Evolutionary conservation across 129 eudicot species (phyloP), one percentile per base, ranked within the genome.

Genomic region (Kitagawia praeruptora): DNA sequence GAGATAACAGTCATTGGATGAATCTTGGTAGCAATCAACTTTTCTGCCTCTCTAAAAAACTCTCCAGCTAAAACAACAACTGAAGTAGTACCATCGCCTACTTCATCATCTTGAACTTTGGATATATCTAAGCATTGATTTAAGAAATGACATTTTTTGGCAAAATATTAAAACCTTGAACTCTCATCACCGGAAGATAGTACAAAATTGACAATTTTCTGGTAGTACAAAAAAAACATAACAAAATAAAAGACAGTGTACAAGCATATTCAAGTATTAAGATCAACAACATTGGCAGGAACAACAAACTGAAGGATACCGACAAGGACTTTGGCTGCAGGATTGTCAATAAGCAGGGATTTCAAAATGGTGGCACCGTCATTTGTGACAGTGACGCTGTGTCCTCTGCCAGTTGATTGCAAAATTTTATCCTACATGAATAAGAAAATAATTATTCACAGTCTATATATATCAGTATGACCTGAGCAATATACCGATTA

Each of bases 71-170:
- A 86, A 67, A 95, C 98, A 54, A 92, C 98, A 70, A 95, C 98
- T 34, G 98, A 95, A 79, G 98, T 95, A 76, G 98, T 95, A 73
- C 98, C 98, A 82, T 95, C 98, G 34, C 98, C 98, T 72, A 95
- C 98, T 85, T 91, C 98, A 84, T 95, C 98, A 76, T 95, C 98
- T 86, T 95, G 98, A 21, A 93, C 97, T 82, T 95, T 95, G 21
- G 98, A 95, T 75, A 95, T 95, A 64, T 95, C 98, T 95, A 75
- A 51, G 69, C 51, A 56, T 76, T 23, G 7, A 74, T 54, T 80
- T 81, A 86, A 87, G 87, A 83, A 64, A 44, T 3, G 6, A 74
- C 53, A 44, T 4, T 44, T 44, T 37, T 44, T 44, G 49, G 13
- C 19, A 13, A 66, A n/a, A 18, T 4, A 16, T 16, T 2, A 51